Percentiles rank a stretch among this genome's conserved stretches.
Conservation (phyloP, 1,284 basidiomycete species). For the Trametes hirsuta region DNA sequence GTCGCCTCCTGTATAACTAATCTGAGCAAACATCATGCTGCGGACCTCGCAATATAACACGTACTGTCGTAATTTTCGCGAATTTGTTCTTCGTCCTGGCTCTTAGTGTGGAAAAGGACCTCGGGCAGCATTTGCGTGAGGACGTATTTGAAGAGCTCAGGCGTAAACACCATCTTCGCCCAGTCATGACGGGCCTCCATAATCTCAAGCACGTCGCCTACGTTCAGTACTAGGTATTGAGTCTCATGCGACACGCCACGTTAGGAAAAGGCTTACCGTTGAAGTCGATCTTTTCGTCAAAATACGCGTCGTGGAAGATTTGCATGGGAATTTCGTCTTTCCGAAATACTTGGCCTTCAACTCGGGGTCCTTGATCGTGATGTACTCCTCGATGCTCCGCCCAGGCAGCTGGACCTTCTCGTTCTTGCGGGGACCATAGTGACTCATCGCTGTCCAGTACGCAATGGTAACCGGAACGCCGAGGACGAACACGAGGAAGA, state of each 20-base stretch:
- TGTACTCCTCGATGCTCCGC: conserved; percentile 87
- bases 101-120: conserved; percentile 87
- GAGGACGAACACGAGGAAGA: conserved; percentile 77
- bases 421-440: conserved; percentile 82
- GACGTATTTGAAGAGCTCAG: conserved; percentile 94
- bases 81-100: conserved; percentile 95
- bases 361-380: conserved; percentile 86
- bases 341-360: conserved; percentile 81
- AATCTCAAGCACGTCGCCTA: conserved; percentile 91
- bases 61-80: conserved; percentile 95
- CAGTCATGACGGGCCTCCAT: conserved; percentile 97
- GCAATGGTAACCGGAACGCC: conserved; percentile 80
- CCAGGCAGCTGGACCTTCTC: conserved; percentile 88
- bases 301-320: conserved; percentile 96
- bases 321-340: conserved; percentile 97
- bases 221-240: not conserved
- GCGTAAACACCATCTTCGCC: conserved; percentile 88
- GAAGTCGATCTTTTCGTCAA: conserved; percentile 95
- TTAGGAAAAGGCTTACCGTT: conserved; percentile 62
- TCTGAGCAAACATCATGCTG: conserved; percentile 25
- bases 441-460: conserved; percentile 93
- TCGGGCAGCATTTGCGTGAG: conserved; percentile 89
- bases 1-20: conserved; percentile 63
- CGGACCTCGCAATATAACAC: conserved; percentile 30
- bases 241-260: too few relatives aligned